phyloP scores from a whole-genome alignment of 2,329 filamentous ascomycete species.

The Aaosphaeria pasadenensis region DNA sequence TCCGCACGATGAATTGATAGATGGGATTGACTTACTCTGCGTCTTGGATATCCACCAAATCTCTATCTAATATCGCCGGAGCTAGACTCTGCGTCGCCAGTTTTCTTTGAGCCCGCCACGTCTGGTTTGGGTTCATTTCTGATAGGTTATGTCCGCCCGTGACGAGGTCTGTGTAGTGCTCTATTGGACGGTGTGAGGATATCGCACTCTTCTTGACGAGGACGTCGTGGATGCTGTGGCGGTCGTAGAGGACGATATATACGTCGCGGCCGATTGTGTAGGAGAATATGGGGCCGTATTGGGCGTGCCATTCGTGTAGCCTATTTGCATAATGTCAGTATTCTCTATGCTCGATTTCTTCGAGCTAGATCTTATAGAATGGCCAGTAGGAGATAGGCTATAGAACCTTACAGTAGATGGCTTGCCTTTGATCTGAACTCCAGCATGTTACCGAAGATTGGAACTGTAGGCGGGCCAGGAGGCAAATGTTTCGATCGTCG shows the following conservation, averaged over 20 bases:
- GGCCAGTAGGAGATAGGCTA: not conserved
- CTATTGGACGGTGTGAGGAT: constrained; percentile 3
- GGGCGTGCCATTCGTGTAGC: constrained; percentile 13
- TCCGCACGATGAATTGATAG: not conserved
- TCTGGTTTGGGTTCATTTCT: constrained; percentile 1
- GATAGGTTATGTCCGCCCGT: constrained; percentile 7
- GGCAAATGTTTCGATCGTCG: constrained; percentile 40
- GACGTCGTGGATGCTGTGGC: constrained; percentile 12
- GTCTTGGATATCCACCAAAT: constrained; percentile 8
- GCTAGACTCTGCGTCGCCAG: constrained; percentile 9
- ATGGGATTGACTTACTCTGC: constrained; percentile 6
- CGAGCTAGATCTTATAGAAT: no score
- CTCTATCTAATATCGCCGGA: constrained; percentile 6
- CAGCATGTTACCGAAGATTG: constrained; percentile 53
- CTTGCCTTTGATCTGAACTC: constrained; percentile 8
- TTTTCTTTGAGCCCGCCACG: constrained; percentile 13
- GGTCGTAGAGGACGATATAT: constrained; percentile 14
- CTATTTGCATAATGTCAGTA: not conserved
- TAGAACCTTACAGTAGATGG: not conserved
- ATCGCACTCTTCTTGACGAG: constrained; percentile 15
- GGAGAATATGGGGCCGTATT: constrained; percentile 15
- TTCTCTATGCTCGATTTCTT: no score
- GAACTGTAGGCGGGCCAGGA: constrained; percentile 52
- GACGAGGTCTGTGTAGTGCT: constrained; percentile 1
- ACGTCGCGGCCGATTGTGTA: constrained; percentile 15